Percentiles rank a stretch among this genome's conserved stretches.
These are phyloP conservation scores for Microdochium nivale DNA, from an alignment of 2,329 filamentous ascomycete species.

Conservation along the genomic window DNA sequence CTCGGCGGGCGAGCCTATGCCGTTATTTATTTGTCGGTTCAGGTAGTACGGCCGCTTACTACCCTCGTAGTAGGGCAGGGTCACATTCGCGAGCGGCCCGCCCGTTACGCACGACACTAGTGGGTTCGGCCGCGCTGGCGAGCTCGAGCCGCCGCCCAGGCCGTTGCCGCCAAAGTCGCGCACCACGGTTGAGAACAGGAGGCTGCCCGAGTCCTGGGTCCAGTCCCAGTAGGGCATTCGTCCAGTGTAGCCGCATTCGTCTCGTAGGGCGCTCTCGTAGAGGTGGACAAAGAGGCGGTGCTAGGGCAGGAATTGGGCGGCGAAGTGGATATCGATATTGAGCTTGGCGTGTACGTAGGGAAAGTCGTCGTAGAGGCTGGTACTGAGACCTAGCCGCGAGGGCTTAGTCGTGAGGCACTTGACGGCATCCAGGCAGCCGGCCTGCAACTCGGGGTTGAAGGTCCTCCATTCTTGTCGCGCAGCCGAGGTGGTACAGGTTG, in stretches of 20 bases:
- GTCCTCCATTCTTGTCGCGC: background rate
- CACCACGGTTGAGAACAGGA: too few relatives aligned
- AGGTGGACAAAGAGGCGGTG: slow-evolving; percentile 12
- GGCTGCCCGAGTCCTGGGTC: too few relatives aligned
- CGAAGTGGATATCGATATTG: slow-evolving; percentile 12
- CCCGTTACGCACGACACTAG: too few relatives aligned
- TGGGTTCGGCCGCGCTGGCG: too few relatives aligned
- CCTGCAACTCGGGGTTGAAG: background rate
- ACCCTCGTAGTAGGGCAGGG: too few relatives aligned
- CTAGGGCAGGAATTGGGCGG: slow-evolving; percentile 14
- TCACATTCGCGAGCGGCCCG: too few relatives aligned
- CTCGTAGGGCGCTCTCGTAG: slow-evolving; percentile 12
- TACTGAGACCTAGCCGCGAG: background rate
- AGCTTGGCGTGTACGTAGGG: slow-evolving; percentile 14
- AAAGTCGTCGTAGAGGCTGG: slow-evolving; percentile 14
- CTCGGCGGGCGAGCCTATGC: too few relatives aligned
- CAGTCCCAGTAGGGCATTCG: slow-evolving; percentile 26
- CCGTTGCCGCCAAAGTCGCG: slow-evolving; percentile 31
- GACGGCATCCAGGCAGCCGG: background rate
- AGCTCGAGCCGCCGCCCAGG: too few relatives aligned
- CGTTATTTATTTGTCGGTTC: too few relatives aligned
- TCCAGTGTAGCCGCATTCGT: slow-evolving; percentile 14
- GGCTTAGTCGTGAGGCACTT: background rate
- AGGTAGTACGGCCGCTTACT: too few relatives aligned
- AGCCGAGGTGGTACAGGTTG: background rate